A percentile compares a stretch with the other conserved stretches of the same genome.
These are phyloP conservation scores for Aspergillus indologenus DNA, from an alignment of 495 filamentous ascomycete genomes.

Conservation along the genomic window DNA sequence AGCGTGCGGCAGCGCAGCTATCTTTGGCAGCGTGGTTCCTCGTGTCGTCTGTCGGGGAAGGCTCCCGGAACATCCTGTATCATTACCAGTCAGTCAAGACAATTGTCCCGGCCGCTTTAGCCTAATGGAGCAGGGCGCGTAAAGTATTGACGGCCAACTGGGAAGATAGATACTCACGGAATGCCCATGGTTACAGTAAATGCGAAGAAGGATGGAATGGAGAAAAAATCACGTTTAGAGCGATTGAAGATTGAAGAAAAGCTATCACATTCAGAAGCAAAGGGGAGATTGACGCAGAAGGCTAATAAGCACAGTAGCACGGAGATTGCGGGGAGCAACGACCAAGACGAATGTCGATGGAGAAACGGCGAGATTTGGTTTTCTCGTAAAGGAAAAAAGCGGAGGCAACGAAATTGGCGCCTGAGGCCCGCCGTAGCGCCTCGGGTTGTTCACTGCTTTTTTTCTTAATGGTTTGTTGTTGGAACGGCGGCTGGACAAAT, in stretches of 20 bases:
- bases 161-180: slow-evolving; percentile 64
- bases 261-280: slow-evolving; percentile 9
- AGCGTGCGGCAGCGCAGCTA: slow-evolving; percentile 60
- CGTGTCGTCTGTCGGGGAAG: slow-evolving; percentile 44
- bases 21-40: slow-evolving; percentile 58
- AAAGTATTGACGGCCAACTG: slow-evolving; percentile 10
- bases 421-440: slow-evolving; percentile 15
- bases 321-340: slow-evolving; percentile 19
- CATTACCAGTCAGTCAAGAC: slow-evolving; percentile 20
- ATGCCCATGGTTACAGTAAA: slow-evolving; percentile 64
- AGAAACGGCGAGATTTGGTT: slow-evolving; percentile 24
- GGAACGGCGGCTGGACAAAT: slow-evolving; percentile 15
- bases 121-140: slow-evolving; percentile 29
- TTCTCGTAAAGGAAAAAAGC: slow-evolving; percentile 21
- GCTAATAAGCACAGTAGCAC: slow-evolving; percentile 9
- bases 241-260: slow-evolving; percentile 3
- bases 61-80: slow-evolving; percentile 57
- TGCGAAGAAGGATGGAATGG: slow-evolving; percentile 13
- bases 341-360: slow-evolving; percentile 19
- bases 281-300: slow-evolving; percentile 9
- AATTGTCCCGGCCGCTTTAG: slow-evolving; percentile 14
- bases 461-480: no score
- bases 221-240: slow-evolving; percentile 10
- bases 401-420: slow-evolving; percentile 21
- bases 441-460: no score